Base-by-base conservation (phyloP, 768 basidiomycete genomes). In the Leccinum rimulosum region DNA sequence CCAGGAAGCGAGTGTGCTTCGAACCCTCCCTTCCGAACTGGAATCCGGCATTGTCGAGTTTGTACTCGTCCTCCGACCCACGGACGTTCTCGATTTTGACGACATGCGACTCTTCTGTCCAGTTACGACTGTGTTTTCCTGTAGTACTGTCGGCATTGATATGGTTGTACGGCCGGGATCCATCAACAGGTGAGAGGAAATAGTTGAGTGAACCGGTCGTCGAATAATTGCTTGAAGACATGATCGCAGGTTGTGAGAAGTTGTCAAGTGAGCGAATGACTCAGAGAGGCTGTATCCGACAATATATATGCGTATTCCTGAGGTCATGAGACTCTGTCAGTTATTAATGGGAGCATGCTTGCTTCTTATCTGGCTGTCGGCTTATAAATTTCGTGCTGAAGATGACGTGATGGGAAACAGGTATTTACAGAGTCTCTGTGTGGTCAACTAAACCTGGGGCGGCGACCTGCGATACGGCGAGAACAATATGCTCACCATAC, bases 21-120 rank as follows among this genome's bases (percentile, higher is more conserved):
- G 68, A 55, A 15, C 65, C 49, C 15, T 67, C 59, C 10, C 59
- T 65, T 50, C 64, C 68, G 54, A 70, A 68, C 61, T 77, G 75
- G 64, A 77, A 76, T 10, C 76, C 76, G 1, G 75, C 62, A 30
- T 50, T 69, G 57, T 77, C 75, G 15, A 76, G 73, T 2, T 53
- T 67, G 52, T 70, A 71, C 14, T 63, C 33, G 47, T 56, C 63
- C 53, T 76, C 76, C 27, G 74, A 69, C 3, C 75, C 75, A 15
- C 74, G 72, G 38, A 74, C 25, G 56, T 78, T 69, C 54, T 75
- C 62, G 45, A 77, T 69, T 28, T 62, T 14, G 33, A 73, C 63
- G 0, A 38, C 28, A 14, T 25, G 61, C 15, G 0, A 4, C 19
- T 64, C 65, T 19, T 66, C 54, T 1, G 11, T 6, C 67, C 66